Conservation (phyloP, 495 filamentous ascomycete genomes). For the Podospora fimiseda region DNA sequence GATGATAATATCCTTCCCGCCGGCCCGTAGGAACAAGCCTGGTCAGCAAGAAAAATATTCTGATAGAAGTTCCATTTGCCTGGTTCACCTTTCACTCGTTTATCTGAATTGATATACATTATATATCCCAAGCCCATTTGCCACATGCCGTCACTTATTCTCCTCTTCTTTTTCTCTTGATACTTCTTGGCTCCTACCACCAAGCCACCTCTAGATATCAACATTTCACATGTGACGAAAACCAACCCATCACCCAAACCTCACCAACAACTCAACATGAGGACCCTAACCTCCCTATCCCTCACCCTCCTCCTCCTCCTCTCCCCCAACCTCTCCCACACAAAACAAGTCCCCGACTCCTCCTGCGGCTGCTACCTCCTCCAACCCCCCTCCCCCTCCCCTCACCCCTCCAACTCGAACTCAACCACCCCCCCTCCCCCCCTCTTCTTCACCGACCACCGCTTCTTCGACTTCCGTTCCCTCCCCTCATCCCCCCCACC, state of each 20-base stretch:
- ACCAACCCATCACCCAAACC: background rate
- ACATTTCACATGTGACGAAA: background rate
- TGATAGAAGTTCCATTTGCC: too few relatives aligned
- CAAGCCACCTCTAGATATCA: background rate
- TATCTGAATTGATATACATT: background rate
- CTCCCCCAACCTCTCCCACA: slow-evolving; percentile 8
- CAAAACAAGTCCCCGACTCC: slow-evolving; percentile 26
- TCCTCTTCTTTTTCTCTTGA: background rate
- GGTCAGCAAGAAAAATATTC: too few relatives aligned
- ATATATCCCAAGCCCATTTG: background rate
- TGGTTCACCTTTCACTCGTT: background rate
- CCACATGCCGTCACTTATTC: background rate
- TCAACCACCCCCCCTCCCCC: slow-evolving; percentile 38
- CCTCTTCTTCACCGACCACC: slow-evolving; percentile 57
- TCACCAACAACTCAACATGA: background rate
- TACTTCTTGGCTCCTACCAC: too few relatives aligned
- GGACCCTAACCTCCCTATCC: slow-evolving; percentile 7
- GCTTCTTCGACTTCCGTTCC: slow-evolving; percentile 63
- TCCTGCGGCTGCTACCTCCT: slow-evolving; percentile 44
- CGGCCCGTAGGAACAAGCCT: too few relatives aligned
- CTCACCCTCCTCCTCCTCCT: slow-evolving; percentile 20
- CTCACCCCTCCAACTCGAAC: slow-evolving; percentile 42
- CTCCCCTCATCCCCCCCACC: slow-evolving; percentile 33
- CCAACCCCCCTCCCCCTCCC: slow-evolving; percentile 36
- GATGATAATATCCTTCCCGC: too few relatives aligned